Percentiles rank a stretch among this genome's conserved stretches.
phyloP scores from a whole-genome alignment of 441 rosid species.

The Pelargonium myrrhifolium region DNA sequence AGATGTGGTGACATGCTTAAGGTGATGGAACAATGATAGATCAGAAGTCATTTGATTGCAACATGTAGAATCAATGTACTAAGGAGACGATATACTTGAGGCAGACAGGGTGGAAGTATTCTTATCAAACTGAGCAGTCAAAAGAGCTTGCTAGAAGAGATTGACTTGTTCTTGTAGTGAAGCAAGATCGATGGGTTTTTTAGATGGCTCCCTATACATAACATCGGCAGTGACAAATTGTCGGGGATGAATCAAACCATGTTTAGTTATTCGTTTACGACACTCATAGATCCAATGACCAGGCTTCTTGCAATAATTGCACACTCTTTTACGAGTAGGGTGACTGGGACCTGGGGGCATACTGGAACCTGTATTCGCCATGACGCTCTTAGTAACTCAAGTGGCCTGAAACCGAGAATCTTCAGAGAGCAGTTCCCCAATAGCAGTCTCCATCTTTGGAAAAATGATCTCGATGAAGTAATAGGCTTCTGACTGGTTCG shows the following conservation, averaged over 20 bases:
- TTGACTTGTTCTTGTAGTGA: not conserved
- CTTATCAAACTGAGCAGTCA: not conserved
- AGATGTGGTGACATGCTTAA: not conserved
- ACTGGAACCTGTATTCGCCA: too few relatives aligned
- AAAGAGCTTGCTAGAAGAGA: not conserved
- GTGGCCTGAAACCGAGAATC: too few relatives aligned
- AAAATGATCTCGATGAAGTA: too few relatives aligned
- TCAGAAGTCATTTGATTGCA: slow-evolving; percentile 17
- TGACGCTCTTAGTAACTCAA: too few relatives aligned
- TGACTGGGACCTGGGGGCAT: too few relatives aligned
- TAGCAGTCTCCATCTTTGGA: too few relatives aligned
- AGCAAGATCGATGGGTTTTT: not conserved
- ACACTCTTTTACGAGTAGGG: too few relatives aligned
- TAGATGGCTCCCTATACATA: not conserved
- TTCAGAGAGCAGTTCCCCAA: too few relatives aligned
- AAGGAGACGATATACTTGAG: not conserved
- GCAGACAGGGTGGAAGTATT: not conserved
- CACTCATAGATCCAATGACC: not conserved
- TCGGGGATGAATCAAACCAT: not conserved
- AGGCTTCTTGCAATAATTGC: not conserved
- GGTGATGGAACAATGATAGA: not conserved
- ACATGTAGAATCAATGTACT: slow-evolving; percentile 14
- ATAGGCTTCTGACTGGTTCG: too few relatives aligned
- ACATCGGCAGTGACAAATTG: not conserved
- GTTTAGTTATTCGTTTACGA: not conserved